Evolutionary conservation across 1,284 basidiomycete genomes (phyloP), one percentile per base, ranked within the genome.

Genomic region (Papiliotrema nemorosa): DNA sequence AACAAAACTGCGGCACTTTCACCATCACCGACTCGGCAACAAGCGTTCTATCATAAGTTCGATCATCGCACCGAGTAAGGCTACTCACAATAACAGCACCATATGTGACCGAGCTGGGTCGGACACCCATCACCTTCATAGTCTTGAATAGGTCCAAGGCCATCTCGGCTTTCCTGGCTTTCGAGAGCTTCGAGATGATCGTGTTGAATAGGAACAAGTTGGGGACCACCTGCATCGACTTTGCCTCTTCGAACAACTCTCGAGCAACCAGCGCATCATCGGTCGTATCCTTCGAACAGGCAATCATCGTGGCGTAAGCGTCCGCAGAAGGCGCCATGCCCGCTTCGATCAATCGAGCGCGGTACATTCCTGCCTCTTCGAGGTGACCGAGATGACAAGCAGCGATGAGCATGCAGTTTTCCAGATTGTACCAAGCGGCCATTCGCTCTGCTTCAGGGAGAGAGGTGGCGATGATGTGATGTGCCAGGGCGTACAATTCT

Each of bases 201-300:
- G 90, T 96, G 78, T 97, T 97, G 79, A 87, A 97, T 33, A 97
- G 80, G 76, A 87, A 97, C 45, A 86, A 80, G 67, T 90, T 90
- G 12, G 90, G 86, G 26, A 70, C 63, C 34, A 93, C 86, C 16
- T 84, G 83, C 36, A 83, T 80, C 34, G 76, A 72, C 58, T 84
- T 79, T n/a, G 85, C 80, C 74, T 97, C 91, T 31, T 86, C 78
- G 77, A 86, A 97, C 26, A 96, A 80, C 33, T 84, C 80, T 70
- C 90, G 78, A 0, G 90, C 91, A 58, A 90, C 88, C 5, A 84
- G 81, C 1, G 90, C 86, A 64, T 97, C 92, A 70, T 97, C 91
- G 16, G 92, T 96, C 16, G 91, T 94, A 64, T 94, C 90, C 74
- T 87, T 88, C 59, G 90, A 84, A 57, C 82, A 81, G 37, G 87